Conservation (phyloP, 768 basidiomycete species). For the Suillus occidentalis region DNA sequence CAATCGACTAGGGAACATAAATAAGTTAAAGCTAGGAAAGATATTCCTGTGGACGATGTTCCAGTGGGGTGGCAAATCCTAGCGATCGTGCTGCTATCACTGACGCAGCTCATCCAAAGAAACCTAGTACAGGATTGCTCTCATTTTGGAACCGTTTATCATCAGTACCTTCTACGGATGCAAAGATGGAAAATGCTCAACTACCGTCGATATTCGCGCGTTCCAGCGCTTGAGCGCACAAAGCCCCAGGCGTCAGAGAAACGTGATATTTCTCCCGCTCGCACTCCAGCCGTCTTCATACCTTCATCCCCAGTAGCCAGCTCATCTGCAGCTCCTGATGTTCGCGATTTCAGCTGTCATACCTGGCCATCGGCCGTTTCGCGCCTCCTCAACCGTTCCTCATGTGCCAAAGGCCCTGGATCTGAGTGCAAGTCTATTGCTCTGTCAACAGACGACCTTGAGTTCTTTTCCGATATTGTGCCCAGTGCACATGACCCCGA, state of each 20-base stretch:
- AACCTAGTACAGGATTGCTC: constrained; percentile 55
- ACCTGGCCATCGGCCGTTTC: constrained; percentile 69
- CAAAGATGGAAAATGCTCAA: too few species aligned
- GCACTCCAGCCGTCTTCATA: background rate
- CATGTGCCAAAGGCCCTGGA: too few species aligned
- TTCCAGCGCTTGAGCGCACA: constrained; percentile 31
- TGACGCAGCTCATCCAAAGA: constrained; percentile 48
- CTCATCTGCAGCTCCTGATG: constrained; percentile 11
- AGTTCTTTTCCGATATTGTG: too few species aligned
- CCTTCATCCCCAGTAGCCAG: constrained; percentile 7
- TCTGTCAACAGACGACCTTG: too few species aligned
- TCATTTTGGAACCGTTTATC: constrained; percentile 76
- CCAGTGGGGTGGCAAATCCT: constrained; percentile 76
- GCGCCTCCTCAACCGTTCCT: constrained; percentile 78
- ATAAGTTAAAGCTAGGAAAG: constrained; percentile 55
- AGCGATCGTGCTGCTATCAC: constrained; percentile 31
- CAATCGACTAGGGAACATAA: constrained; percentile 67
- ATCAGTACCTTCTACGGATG: constrained; percentile 24
- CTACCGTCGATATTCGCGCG: constrained; percentile 23
- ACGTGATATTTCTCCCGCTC: constrained; percentile 20
- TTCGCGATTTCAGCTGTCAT: constrained; percentile 4
- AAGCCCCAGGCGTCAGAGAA: constrained; percentile 13
- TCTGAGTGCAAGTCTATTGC: too few species aligned
- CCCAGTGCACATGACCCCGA: too few species aligned
- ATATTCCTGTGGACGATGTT: constrained; percentile 46